Base-by-base conservation (phyloP, 352 stramenopile genomes). In the Phytophthora cryptogea region DNA sequence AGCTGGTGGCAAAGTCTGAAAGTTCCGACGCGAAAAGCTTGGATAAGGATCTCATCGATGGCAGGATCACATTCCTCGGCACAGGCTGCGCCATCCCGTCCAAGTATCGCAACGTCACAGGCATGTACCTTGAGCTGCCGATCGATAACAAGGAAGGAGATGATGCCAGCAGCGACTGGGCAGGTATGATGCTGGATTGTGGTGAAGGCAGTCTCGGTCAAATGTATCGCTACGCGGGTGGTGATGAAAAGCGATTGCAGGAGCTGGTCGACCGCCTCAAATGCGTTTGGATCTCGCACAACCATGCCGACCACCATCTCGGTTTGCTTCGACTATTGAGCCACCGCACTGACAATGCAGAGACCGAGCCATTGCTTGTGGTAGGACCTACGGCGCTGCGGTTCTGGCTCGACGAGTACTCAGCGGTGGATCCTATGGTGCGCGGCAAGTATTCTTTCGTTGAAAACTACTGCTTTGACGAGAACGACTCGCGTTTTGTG, bases 51-150 rank as follows among this genome's bases (percentile, higher is more conserved):
- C 41, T 73, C 28, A 49, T 78, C 11, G 50, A 74, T n/a, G 80
- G 80, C 4, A 69, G 75, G 0, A 80, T 99, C 54, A 95, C 93
- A 10, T 99, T 99, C 59, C 83, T 98, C 1, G 97, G 97, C 20
- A 99, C 97, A 0, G 97, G 97, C 0, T 98, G 92, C 20, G 97
- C 97, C 26, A 92, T 99, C 26, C 97, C 97, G 33, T 99, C 95
- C 59, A 99, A 99, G 74, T 98, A 99, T 68, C 89, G 97, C 53
- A 99, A 99, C 76, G 97, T 99, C 32, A 98, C 89, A 2, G 93
- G 93, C 33, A 99, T 98, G 61, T 96, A 97, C 59, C 40, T 98
- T 13, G 70, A 89, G 63, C 53, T 97, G 5, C 69, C 66, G 14
- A 46, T 40, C 44, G 13, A 8, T 8, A 44, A 16, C 8, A 43